These are phyloP conservation scores for Herpetospermum pedunculosum DNA, from an alignment of 306 rosid species.

Conservation along the genomic window DNA sequence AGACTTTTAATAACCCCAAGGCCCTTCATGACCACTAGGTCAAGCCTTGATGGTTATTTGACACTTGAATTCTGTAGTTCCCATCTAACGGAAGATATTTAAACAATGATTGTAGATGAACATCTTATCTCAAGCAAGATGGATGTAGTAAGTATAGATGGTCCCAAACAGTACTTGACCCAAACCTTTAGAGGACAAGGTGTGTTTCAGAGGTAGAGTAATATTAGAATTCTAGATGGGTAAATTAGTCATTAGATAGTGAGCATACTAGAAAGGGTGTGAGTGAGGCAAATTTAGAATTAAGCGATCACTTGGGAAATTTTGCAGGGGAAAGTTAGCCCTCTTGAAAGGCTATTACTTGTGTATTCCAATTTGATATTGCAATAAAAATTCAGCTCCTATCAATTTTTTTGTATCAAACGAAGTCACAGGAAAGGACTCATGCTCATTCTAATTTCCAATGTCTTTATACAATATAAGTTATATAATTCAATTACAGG, in stretches of 20 bases:
- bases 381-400: background rate
- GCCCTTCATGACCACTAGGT: too few species aligned
- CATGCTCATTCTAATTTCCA: background rate
- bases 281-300: background rate
- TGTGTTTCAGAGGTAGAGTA: background rate
- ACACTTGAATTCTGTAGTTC: background rate
- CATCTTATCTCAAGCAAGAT: background rate
- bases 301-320: background rate
- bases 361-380: background rate
- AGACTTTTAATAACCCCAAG: too few species aligned
- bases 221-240: background rate
- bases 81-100: background rate
- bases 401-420: background rate
- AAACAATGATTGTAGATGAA: background rate
- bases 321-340: background rate
- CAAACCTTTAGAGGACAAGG: background rate
- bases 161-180: background rate
- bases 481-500: background rate
- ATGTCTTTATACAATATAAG: background rate
- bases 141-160: background rate
- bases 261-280: background rate
- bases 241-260: background rate
- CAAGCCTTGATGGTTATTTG: too few species aligned
- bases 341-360: background rate
- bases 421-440: background rate